phyloP scores from a whole-genome alignment of 139 green algal species.

The Closterium sp. region DNA sequence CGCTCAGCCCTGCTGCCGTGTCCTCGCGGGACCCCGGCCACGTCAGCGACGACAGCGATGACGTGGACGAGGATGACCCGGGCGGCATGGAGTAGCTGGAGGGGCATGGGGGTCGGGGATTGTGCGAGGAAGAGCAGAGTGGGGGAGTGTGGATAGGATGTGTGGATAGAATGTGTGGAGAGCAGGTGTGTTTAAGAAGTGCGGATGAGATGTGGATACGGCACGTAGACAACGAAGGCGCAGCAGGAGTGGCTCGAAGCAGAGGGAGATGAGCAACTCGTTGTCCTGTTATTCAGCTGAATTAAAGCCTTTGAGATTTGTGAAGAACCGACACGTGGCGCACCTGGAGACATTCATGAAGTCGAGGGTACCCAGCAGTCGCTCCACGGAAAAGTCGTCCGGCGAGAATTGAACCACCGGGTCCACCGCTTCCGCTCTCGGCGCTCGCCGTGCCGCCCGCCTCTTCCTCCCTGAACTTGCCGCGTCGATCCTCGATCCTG shows the following conservation, averaged over 20 bases:
- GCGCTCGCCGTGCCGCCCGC: background rate
- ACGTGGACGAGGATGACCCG: background rate
- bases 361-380: slow-evolving; percentile 24
- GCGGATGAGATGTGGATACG: background rate
- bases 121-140: background rate
- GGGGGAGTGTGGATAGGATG: background rate
- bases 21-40: background rate
- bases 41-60: slow-evolving; percentile 4
- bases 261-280: background rate
- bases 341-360: slow-evolving; percentile 42
- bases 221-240: background rate
- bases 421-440: background rate
- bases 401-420: slow-evolving; percentile 29
- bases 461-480: background rate
- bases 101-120: background rate
- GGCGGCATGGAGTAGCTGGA: background rate
- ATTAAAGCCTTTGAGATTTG: no score
- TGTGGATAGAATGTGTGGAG: no score
- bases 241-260: background rate
- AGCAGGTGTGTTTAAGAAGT: no score
- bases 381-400: slow-evolving; percentile 28
- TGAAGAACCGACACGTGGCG: background rate
- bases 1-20: background rate
- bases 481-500: background rate
- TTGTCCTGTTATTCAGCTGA: no score